Base-by-base conservation (phyloP, 2,329 filamentous ascomycete species). In the Exophiala aquamarina region DNA sequence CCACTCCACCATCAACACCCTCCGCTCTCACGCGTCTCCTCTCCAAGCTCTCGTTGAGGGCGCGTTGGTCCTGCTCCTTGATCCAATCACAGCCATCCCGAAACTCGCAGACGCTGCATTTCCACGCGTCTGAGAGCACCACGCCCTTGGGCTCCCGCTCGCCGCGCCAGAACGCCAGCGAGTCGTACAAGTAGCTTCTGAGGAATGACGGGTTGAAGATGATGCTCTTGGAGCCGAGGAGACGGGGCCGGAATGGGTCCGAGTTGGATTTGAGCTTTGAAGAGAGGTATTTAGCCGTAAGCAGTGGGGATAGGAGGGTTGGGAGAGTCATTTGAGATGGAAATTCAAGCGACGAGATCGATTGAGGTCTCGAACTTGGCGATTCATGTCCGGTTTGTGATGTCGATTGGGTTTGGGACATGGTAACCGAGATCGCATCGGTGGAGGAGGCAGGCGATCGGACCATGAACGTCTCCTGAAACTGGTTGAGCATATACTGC, bases 151-250 rank as follows among this genome's bases (percentile, higher is more conserved):
- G 82, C 40, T 78, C 70, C 13, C 91, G 73, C 58, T 86, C 74
- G 1, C 91, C 92, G 23, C 79, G 81, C 92, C 92, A 97, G 89
- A 89, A 96, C n/a, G 75, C 66, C 78, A 96, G 82, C 54, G 87
- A 84, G 2, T 81, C 75, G 0, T 69, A 63, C 3, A 95, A 64
- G 62, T 94, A 94, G 1, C 66, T 68, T 9, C 84, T 76, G 34
- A 96, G 70, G 2, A 74, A 74, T 1, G 72, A 65, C 0, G 77
- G 71, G 46, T 92, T 85, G 61, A 89, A 88, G 1, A 81, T 73
- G 56, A 93, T 81, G 1, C 76, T 75, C 48, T 79, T 77, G 35
- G 65, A 75, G 18, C 82, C 84, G 6, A 87, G 50, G 3, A 54
- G 19, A 13, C 39, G 49, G 23, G 45, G 31, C 14, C 26, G 61